Conservation (phyloP, 1,284 basidiomycete genomes). For the Mycena sp. region DNA sequence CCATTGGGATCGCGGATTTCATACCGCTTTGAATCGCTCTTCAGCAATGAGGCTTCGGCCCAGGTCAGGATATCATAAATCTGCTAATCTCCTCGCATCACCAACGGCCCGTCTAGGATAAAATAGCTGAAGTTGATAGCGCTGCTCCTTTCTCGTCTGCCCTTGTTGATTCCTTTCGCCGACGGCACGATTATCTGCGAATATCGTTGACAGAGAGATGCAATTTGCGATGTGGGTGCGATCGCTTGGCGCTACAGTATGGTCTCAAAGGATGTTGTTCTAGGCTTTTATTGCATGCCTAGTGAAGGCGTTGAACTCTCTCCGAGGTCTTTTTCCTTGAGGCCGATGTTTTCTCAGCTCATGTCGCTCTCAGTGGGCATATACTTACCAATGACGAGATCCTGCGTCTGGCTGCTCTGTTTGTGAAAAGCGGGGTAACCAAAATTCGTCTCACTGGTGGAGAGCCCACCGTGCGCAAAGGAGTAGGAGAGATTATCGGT, state of each 20-base stretch:
- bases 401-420: slow-evolving; percentile 77
- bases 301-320: slow-evolving; percentile 82
- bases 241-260: background rate
- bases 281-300: slow-evolving; percentile 94
- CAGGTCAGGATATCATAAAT: slow-evolving; percentile 11
- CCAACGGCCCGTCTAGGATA: slow-evolving; percentile 47
- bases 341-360: background rate
- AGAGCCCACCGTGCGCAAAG: slow-evolving; percentile 87
- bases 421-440: slow-evolving; percentile 84
- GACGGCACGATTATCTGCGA: slow-evolving; percentile 84
- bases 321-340: slow-evolving; percentile 47
- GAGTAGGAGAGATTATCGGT: slow-evolving; percentile 80
- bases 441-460: slow-evolving; percentile 92
- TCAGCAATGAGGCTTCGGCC: slow-evolving; percentile 17
- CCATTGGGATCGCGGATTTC: slow-evolving; percentile 3
- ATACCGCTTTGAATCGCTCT: background rate
- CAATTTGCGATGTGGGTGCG: slow-evolving; percentile 80
- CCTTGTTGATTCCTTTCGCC: slow-evolving; percentile 73
- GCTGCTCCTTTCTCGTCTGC: slow-evolving; percentile 57
- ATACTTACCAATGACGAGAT: slow-evolving; percentile 84
- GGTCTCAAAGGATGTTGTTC: slow-evolving; percentile 2
- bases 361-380: slow-evolving; percentile 46
- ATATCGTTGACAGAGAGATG: slow-evolving; percentile 90
- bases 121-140: slow-evolving; percentile 63
- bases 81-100: background rate